A percentile compares a stretch with the other conserved stretches of the same genome.
phyloP scores from a whole-genome alignment of 2,329 filamentous ascomycete species.

The Xylaria sp. region DNA sequence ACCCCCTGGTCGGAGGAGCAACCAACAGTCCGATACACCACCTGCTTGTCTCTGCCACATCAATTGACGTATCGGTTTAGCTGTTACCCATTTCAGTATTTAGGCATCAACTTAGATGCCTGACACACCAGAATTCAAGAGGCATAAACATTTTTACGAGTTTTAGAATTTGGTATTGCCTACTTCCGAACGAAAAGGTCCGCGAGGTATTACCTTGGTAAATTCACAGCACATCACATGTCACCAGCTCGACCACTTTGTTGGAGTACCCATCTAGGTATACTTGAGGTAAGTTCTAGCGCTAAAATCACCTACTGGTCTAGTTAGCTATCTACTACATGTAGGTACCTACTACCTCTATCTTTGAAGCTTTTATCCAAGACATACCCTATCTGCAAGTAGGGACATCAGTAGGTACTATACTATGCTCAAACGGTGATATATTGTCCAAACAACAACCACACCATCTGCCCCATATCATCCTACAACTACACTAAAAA shows the following conservation, averaged over 20 bases:
- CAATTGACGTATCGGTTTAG: too few relatives aligned
- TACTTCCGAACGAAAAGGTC: too few relatives aligned
- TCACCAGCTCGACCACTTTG: background rate
- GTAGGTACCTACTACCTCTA: too few relatives aligned
- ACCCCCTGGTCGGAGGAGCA: constrained; percentile 20
- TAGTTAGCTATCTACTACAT: too few relatives aligned
- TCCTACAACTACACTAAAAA: background rate
- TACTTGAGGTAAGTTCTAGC: background rate
- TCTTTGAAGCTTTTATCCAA: too few relatives aligned
- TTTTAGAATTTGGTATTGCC: background rate
- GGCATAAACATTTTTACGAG: background rate
- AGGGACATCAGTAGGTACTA: too few relatives aligned
- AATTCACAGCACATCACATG: background rate
- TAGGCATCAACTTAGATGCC: background rate
- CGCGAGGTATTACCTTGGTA: too few relatives aligned
- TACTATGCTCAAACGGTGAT: constrained; percentile 9
- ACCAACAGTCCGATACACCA: constrained; percentile 3
- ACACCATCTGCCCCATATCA: background rate
- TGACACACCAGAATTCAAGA: too few relatives aligned
- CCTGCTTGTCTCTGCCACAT: too few relatives aligned
- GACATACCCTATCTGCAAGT: too few relatives aligned
- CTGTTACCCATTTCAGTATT: background rate
- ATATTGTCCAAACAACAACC: constrained; percentile 10
- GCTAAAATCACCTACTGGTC: background rate
- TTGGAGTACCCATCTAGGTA: too few relatives aligned